These are phyloP conservation scores for Wickerhamomyces chaumierensis DNA, from an alignment of 805 yeast species.

Conservation along the genomic window DNA sequence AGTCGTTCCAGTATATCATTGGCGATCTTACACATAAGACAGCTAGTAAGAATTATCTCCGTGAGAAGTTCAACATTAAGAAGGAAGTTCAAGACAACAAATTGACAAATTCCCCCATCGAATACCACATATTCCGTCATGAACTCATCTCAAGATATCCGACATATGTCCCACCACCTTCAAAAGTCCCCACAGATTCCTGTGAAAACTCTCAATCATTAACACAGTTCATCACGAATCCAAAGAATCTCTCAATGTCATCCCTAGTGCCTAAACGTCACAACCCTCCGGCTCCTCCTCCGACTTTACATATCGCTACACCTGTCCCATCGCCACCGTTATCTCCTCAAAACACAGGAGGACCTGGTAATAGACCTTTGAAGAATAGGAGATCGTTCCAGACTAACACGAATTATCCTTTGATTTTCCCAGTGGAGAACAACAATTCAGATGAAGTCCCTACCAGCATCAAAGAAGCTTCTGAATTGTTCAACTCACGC, in stretches of 20 bases:
- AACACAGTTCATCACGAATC: constrained; percentile 47
- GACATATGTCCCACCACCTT: constrained; percentile 41
- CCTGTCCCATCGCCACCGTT: constrained; percentile 78
- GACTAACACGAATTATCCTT: constrained; percentile 56
- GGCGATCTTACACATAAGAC: constrained; percentile 39
- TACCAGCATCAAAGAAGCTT: constrained; percentile 68
- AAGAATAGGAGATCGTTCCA: constrained; percentile 47
- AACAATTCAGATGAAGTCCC: constrained; percentile 34
- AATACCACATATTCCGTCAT: constrained; percentile 69
- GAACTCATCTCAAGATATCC: constrained; percentile 73
- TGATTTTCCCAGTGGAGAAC: constrained; percentile 43
- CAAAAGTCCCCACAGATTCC: constrained; percentile 30
- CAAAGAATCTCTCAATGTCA: constrained; percentile 27
- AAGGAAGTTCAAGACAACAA: constrained; percentile 19
- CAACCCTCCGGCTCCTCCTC: constrained; percentile 36
- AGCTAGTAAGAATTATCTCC: constrained; percentile 35
- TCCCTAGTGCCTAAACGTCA: constrained; percentile 26
- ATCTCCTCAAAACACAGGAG: constrained; percentile 18
- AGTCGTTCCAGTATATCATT: constrained; percentile 44
- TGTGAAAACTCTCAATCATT: constrained; percentile 41
- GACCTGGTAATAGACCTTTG: constrained; percentile 25
- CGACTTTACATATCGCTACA: constrained; percentile 64
- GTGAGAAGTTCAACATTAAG: constrained; percentile 25
- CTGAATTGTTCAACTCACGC: constrained; percentile 49
- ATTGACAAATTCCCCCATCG: constrained; percentile 65